Evolutionary conservation across 2,329 filamentous ascomycete species (phyloP).

Genomic region (Sporothrix schenckii): DNA sequence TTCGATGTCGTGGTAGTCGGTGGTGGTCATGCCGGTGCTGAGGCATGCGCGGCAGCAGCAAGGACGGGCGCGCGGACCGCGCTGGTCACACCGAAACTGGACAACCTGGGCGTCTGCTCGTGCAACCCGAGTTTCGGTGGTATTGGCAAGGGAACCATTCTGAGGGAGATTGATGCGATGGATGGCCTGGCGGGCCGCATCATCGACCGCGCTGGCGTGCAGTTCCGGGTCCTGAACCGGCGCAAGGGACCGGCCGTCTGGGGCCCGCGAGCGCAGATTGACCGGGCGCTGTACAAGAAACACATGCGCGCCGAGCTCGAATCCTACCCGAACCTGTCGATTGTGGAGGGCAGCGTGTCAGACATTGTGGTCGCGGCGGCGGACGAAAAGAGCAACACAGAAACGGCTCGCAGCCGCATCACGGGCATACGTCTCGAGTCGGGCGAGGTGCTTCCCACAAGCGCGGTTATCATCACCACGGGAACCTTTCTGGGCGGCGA

Average conservation of each 20-base stretch:
- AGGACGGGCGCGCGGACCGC: constrained; percentile 86
- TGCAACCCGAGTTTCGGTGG: constrained; percentile 97
- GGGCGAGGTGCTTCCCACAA: constrained; percentile 78
- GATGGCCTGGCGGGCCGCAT: constrained; percentile 87
- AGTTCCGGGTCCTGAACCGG: constrained; percentile 86
- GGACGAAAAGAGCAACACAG: constrained; percentile 29
- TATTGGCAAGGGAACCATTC: constrained; percentile 97
- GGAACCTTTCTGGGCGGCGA: constrained; percentile 95
- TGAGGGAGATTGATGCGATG: constrained; percentile 91
- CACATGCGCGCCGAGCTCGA: constrained; percentile 88
- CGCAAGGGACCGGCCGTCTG: constrained; percentile 94
- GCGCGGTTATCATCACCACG: constrained; percentile 88
- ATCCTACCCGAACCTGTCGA: constrained; percentile 74
- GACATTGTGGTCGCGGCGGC: constrained; percentile 79
- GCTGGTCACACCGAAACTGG: constrained; percentile 81
- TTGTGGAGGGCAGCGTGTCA: constrained; percentile 84
- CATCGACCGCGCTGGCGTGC: constrained; percentile 91
- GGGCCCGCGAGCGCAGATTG: constrained; percentile 96
- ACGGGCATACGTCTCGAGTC: constrained; percentile 84
- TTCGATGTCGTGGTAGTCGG: constrained; percentile 96
- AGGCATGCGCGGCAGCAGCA: constrained; percentile 89
- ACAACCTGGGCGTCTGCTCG: constrained; percentile 91
- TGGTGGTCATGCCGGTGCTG: constrained; percentile 91
- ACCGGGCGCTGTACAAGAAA: constrained; percentile 82
- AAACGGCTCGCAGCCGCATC: constrained; percentile 61